Percentiles rank a stretch among this genome's conserved stretches.
Evolutionary conservation across 768 basidiomycete genomes (phyloP).

Genomic region (Xerocomellus amylosporus): DNA sequence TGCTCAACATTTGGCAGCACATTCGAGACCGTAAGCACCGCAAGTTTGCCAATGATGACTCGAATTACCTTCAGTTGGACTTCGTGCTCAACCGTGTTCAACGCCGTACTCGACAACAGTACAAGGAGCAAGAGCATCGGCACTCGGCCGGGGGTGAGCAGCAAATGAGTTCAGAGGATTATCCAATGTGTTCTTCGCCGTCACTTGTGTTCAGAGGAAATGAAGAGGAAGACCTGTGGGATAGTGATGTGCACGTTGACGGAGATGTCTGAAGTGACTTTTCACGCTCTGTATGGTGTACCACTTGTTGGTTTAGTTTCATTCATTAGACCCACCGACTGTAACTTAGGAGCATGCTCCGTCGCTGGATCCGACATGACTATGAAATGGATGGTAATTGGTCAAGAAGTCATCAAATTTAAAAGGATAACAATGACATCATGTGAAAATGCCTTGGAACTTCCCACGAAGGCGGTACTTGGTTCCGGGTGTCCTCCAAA

Average conservation of each 20-base stretch:
- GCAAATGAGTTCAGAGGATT: constrained; percentile 17
- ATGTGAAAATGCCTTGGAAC: background rate
- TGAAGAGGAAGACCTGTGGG: constrained; percentile 26
- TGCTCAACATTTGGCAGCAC: constrained; percentile 51
- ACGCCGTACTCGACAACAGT: constrained; percentile 37
- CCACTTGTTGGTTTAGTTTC: constrained; percentile 23
- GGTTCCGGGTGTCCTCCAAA: too few species aligned
- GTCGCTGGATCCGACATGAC: background rate
- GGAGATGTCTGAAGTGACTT: constrained; percentile 20
- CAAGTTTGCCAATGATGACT: constrained; percentile 73
- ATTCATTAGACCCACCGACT: constrained; percentile 11
- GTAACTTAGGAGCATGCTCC: constrained; percentile 21
- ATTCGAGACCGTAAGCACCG: constrained; percentile 68
- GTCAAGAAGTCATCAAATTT: background rate
- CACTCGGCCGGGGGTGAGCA: constrained; percentile 8
- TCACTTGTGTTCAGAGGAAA: background rate
- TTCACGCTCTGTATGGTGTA: constrained; percentile 10
- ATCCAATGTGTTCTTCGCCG: constrained; percentile 25
- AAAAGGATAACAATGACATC: background rate
- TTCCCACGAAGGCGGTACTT: background rate
- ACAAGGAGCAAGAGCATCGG: constrained; percentile 27
- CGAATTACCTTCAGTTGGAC: constrained; percentile 81
- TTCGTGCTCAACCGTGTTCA: constrained; percentile 61
- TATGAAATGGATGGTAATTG: background rate
- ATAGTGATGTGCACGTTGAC: constrained; percentile 16